Percentiles rank a stretch among this genome's conserved stretches.
Evolutionary conservation across 345 rosid species (phyloP).

Genomic region (Eucalyptus erythrocorys): DNA sequence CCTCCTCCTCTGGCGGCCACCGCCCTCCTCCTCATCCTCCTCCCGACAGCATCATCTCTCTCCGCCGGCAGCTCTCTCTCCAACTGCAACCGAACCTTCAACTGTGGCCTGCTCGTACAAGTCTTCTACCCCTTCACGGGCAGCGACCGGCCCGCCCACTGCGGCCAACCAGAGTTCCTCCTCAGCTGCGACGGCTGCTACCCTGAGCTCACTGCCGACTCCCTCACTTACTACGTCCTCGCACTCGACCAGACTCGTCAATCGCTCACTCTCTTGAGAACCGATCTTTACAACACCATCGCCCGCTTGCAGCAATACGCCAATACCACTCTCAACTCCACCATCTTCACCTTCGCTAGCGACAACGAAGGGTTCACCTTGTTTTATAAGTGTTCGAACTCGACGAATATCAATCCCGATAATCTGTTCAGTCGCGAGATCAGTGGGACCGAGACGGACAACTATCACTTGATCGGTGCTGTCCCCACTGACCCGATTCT

Average conservation of each 20-base stretch:
- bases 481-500: background rate
- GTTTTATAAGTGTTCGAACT: slow-evolving; percentile 4
- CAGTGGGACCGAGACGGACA: background rate
- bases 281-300: slow-evolving; percentile 1
- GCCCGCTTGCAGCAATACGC: background rate
- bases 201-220: background rate
- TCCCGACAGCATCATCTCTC: background rate
- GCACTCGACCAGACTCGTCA: background rate
- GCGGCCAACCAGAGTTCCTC: slow-evolving; percentile 23
- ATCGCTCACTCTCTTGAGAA: slow-evolving; percentile 2
- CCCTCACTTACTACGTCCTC: slow-evolving; percentile 6
- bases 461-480: slow-evolving; percentile 6
- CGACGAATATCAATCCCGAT: no score
- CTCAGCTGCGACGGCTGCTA: slow-evolving; percentile 4
- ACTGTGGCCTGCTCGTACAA: slow-evolving; percentile 13
- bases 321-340: slow-evolving; percentile 6
- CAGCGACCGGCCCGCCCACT: slow-evolving; percentile 18
- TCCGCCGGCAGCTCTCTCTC: background rate
- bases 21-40: background rate
- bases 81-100: slow-evolving; percentile 7
- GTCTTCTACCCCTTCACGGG: slow-evolving; percentile 36
- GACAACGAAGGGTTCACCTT: background rate
- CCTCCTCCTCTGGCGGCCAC: background rate
- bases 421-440: slow-evolving; percentile 1
- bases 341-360: background rate